These are phyloP conservation scores for Galerina marginata DNA, from an alignment of 768 basidiomycete genomes.

Conservation along the genomic window DNA sequence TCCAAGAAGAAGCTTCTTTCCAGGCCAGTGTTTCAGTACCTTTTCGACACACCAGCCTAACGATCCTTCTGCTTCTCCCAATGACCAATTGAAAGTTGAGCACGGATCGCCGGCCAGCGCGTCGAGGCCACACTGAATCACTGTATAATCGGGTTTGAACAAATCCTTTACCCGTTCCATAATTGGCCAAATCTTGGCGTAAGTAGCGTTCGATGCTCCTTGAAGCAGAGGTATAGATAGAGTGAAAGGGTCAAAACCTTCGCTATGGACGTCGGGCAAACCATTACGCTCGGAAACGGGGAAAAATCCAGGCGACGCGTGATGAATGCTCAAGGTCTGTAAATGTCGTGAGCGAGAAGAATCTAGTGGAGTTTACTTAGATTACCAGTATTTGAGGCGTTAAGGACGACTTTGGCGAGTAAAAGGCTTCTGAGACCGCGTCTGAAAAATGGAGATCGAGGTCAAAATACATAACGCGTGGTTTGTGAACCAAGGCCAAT, in stretches of 20 bases:
- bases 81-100: slow-evolving; percentile 72
- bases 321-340: slow-evolving; percentile 85
- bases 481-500: slow-evolving; percentile 33
- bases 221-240: slow-evolving; percentile 78
- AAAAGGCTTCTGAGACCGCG: slow-evolving; percentile 82
- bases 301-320: slow-evolving; percentile 84
- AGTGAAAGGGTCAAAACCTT: slow-evolving; percentile 62
- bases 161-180: slow-evolving; percentile 64
- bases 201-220: slow-evolving; percentile 73
- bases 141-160: slow-evolving; percentile 77
- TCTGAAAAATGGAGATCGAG: slow-evolving; percentile 93
- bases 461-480: slow-evolving; percentile 88
- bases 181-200: slow-evolving; percentile 64
- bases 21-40: slow-evolving; percentile 58
- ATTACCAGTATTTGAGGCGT: slow-evolving; percentile 54
- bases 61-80: slow-evolving; percentile 61
- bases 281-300: slow-evolving; percentile 61
- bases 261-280: slow-evolving; percentile 43
- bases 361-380: background rate
- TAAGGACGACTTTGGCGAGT: slow-evolving; percentile 39
- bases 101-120: slow-evolving; percentile 86
- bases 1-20: slow-evolving; percentile 73
- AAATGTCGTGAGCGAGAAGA: background rate
- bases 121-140: slow-evolving; percentile 89
- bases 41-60: slow-evolving; percentile 71